Evolutionary conservation across 257 asterid genomes (phyloP).

Genomic region (Paraleonurus japonicus): DNA sequence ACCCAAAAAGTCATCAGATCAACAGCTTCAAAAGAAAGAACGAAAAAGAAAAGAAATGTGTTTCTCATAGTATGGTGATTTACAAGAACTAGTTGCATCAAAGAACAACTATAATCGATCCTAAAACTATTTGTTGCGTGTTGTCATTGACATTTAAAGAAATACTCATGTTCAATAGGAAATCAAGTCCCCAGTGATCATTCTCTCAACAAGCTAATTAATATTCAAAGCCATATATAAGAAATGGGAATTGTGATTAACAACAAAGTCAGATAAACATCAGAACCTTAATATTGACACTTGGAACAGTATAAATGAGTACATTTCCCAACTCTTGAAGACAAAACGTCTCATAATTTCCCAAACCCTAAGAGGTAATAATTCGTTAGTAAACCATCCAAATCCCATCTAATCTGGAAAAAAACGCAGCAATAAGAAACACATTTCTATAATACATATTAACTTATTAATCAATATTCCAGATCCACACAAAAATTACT

Average conservation of each 20-base stretch:
- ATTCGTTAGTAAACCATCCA: background rate
- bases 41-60: background rate
- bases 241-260: background rate
- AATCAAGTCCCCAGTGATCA: background rate
- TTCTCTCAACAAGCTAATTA: background rate
- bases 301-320: background rate
- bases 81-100: background rate
- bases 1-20: background rate
- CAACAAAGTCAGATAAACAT: background rate
- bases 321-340: background rate
- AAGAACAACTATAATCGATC: background rate
- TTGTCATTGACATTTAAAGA: background rate
- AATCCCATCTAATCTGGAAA: background rate
- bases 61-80: background rate
- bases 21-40: background rate
- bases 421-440: background rate
- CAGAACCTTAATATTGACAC: background rate
- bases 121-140: background rate
- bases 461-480: background rate
- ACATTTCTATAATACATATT: background rate
- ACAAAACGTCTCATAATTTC: background rate
- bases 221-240: background rate
- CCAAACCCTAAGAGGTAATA: background rate
- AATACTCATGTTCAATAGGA: background rate
- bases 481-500: background rate